Conservation (phyloP, 2,329 filamentous ascomycete genomes). For the Fusarium robinianum region DNA sequence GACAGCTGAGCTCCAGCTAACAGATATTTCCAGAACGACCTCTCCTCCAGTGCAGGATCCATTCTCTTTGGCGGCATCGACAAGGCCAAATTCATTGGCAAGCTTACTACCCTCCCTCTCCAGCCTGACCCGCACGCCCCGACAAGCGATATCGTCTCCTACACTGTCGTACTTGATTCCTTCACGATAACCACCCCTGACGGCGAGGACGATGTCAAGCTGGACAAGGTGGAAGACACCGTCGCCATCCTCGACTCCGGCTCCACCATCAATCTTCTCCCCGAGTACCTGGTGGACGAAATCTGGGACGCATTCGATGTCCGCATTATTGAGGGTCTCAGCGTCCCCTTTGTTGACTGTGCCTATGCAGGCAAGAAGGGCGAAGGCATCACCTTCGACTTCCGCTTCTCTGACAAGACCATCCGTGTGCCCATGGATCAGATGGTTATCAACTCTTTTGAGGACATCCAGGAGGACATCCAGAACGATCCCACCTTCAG, state of each 20-base stretch:
- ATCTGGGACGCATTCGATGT: constrained; percentile 59
- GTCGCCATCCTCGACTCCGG: constrained; percentile 77
- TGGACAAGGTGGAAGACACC: constrained; percentile 52
- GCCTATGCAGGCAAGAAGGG: constrained; percentile 49
- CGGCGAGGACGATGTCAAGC: constrained; percentile 37
- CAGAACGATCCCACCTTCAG: constrained; percentile 44
- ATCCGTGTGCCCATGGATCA: constrained; percentile 59
- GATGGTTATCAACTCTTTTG: constrained; percentile 54
- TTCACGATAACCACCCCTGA: constrained; percentile 46
- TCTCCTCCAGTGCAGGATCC: constrained; percentile 65
- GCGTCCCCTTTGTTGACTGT: constrained; percentile 59
- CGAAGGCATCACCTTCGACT: constrained; percentile 53
- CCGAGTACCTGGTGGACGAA: constrained; percentile 57
- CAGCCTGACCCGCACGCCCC: constrained; percentile 48
- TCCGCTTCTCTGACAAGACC: constrained; percentile 54
- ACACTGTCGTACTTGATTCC: constrained; percentile 43
- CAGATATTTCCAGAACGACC: constrained; percentile 54
- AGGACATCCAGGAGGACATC: constrained; percentile 44
- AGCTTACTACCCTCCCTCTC: constrained; percentile 51
- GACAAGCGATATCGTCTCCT: constrained; percentile 47
- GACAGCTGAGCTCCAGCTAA: constrained; percentile 9
- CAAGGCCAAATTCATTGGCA: constrained; percentile 69
- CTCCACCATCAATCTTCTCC: constrained; percentile 71
- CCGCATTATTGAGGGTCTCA: constrained; percentile 45
- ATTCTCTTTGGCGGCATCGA: constrained; percentile 83